Evolutionary conservation across 2,329 filamentous ascomycete species (phyloP).

Genomic region (Biscogniauxia marginata): DNA sequence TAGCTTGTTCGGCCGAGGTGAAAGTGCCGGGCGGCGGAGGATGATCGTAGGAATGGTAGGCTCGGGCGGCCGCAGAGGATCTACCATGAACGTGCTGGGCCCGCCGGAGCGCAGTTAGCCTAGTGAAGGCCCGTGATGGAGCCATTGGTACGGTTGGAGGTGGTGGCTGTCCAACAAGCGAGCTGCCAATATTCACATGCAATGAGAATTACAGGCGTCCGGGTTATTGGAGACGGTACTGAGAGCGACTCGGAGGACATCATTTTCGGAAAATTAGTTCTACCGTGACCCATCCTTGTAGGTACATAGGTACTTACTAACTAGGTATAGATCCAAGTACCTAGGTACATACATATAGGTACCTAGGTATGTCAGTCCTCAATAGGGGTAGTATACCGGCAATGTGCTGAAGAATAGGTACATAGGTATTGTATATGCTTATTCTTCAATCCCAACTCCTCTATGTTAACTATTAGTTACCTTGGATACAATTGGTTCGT

Average conservation of each 20-base stretch:
- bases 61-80: conserved; percentile 20
- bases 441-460: not conserved
- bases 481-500: not conserved
- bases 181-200: not conserved
- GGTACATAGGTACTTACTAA: not conserved
- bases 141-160: conserved; percentile 21
- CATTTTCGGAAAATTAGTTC: not conserved
- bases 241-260: too few species aligned
- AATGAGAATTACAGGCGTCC: not conserved
- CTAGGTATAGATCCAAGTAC: not conserved
- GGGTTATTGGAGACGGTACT: too few species aligned
- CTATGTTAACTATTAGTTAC: not conserved
- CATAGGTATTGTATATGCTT: not conserved
- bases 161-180: not conserved
- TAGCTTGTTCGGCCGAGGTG: conserved; percentile 66
- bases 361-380: not conserved
- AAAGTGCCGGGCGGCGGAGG: conserved; percentile 59
- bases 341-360: not conserved
- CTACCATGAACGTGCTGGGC: conserved; percentile 4
- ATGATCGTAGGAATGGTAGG: conserved; percentile 76
- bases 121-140: conserved; percentile 25
- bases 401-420: not conserved
- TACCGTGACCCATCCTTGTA: not conserved
- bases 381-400: not conserved
- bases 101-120: conserved; percentile 12